Evolutionary conservation across 2,329 filamentous ascomycete genomes (phyloP), one percentile per base, ranked within the genome.

Genomic region (Trichoderma harzianum): DNA sequence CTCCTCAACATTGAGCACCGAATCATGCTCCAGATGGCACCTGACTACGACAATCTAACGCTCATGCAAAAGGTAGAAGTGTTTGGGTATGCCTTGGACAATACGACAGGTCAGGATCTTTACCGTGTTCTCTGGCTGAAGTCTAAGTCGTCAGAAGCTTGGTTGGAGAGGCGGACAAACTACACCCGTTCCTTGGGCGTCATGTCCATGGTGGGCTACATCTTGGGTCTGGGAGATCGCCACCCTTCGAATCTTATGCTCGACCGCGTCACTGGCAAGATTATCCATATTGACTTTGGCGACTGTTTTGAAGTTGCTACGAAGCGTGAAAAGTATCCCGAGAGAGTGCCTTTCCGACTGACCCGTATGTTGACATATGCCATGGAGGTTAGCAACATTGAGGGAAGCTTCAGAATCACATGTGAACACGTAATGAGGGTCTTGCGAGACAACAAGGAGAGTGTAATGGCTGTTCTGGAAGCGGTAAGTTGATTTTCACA

Each of bases 161-260:
- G 96, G 96, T 90, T 99, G 39, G 96, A 98, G 82, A 89, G 96
- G 57, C 92, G 96, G 68, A 99, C 97, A n/a, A 99, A 97, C 80
- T 99, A 99, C 83, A 99, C 96, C 21, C 92, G 96, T 72, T 98
- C 95, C 1, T 87, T 99, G 2, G 96, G 94, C 76, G 96, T 99
- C 78, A 99, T 99, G 96, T 98, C 94, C n/a, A 99, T 99, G 94
- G 96, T 98, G n/a, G 96, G 96, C 74, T 99, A 99, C 82, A 98
- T 99, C 75, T 90, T 99, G 26, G 97, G 96, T 73, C 86, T 99
- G 16, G 96, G 96, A 69, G 96, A 99, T 83, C 91, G 97, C 62
- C 96, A 99, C 83, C 97, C 97, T 47, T 98, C 94, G 73, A 99
- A 99, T 81, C 84, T 99, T 78, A 97, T 99, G 92, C 91, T 99